Evolutionary conservation across 2,329 filamentous ascomycete genomes (phyloP).

Genomic region (Exophiala sp.): DNA sequence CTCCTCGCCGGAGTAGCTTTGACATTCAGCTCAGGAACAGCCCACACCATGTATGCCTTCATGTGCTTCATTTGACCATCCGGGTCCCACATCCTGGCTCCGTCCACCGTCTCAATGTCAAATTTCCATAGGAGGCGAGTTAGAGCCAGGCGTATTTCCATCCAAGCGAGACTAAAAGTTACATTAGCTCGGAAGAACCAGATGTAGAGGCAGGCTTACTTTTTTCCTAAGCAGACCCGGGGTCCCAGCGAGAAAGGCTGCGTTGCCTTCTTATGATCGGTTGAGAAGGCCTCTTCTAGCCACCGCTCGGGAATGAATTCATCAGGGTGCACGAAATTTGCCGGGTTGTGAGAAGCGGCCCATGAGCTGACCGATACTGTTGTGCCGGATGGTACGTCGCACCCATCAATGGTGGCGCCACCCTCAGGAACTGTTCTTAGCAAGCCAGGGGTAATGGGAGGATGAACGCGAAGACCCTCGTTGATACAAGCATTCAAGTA

Average conservation of each 20-base stretch:
- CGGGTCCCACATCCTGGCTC: no score
- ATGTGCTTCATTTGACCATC: no score
- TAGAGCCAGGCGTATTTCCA: not conserved
- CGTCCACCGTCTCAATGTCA: not conserved
- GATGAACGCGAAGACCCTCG: constrained; percentile 44
- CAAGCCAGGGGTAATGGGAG: constrained; percentile 28
- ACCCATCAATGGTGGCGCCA: constrained; percentile 24
- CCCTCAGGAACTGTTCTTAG: constrained; percentile 36
- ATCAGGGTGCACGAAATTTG: constrained; percentile 25
- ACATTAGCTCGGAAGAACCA: not conserved
- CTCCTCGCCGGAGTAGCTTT: no score
- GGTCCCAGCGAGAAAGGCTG: constrained; percentile 50
- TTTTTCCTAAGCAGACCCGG: constrained; percentile 27
- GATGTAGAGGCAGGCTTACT: constrained; percentile 36
- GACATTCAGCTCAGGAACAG: no score
- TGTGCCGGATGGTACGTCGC: constrained; percentile 24
- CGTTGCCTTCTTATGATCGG: constrained; percentile 43
- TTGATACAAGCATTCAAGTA: constrained; percentile 44
- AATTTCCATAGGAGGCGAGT: not conserved
- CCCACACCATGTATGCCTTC: no score
- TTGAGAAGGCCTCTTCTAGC: constrained; percentile 35
- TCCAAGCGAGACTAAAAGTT: not conserved
- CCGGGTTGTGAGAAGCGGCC: constrained; percentile 13
- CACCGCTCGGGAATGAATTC: constrained; percentile 43
- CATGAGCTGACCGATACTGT: constrained; percentile 44